Conservation (phyloP, 208 protist genomes). For the Angomonas deanei region DNA sequence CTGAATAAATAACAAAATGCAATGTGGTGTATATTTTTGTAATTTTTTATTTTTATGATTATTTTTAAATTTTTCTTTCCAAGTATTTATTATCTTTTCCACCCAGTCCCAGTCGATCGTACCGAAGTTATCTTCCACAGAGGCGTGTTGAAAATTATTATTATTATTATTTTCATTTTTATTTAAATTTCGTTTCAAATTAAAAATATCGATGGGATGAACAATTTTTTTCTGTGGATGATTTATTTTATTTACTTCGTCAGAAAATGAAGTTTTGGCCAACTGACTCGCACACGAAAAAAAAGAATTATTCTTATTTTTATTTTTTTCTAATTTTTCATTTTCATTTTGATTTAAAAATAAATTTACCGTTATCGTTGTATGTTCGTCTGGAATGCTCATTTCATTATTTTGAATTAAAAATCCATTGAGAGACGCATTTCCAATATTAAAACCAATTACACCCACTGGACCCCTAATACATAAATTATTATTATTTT, state of each 20-base stretch:
- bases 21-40: no score
- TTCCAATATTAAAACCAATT: not conserved
- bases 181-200: not conserved
- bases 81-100: slow-evolving; percentile 36
- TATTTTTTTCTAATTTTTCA: not conserved
- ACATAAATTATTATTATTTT: not conserved
- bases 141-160: slow-evolving; percentile 20
- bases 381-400: not conserved
- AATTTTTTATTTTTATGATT: no score
- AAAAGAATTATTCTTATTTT: not conserved
- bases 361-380: no score
- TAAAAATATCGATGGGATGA: not conserved
- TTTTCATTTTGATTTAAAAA: not conserved
- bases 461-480: not conserved
- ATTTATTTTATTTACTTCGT: not conserved
- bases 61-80: slow-evolving; percentile 33
- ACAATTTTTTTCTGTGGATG: not conserved
- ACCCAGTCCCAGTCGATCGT: slow-evolving; percentile 83
- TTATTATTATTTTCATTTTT: slow-evolving; percentile 3
- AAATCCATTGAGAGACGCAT: not conserved
- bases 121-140: slow-evolving; percentile 66
- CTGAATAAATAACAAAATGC: no score
- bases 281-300: not conserved
- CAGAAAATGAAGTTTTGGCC: not conserved
- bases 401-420: not conserved